Percentiles rank a stretch among this genome's conserved stretches.
phyloP scores from a whole-genome alignment of 1,139 yeast genomes.

The Yamadazyma conglobata region DNA sequence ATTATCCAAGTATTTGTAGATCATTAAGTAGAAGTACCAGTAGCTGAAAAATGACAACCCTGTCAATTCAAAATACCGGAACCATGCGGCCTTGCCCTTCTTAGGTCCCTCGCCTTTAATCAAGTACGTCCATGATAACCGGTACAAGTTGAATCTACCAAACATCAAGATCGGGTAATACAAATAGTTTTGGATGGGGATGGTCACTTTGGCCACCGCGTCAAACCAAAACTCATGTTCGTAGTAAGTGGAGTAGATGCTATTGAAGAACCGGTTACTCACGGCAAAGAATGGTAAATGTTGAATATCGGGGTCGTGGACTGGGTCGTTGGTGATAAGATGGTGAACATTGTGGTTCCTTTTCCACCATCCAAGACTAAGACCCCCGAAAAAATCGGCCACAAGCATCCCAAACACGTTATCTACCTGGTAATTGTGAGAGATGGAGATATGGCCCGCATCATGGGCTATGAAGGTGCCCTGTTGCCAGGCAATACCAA shows the following conservation, averaged over 20 bases:
- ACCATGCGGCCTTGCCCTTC: slow-evolving; percentile 81
- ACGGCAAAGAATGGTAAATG: slow-evolving; percentile 91
- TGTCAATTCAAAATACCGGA: slow-evolving; percentile 69
- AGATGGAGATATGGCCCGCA: slow-evolving; percentile 81
- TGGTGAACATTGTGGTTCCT: slow-evolving; percentile 90
- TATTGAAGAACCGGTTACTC: slow-evolving; percentile 62
- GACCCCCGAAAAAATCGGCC: slow-evolving; percentile 83
- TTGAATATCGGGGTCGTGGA: slow-evolving; percentile 92
- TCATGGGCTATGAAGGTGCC: slow-evolving; percentile 85
- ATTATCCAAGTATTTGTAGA: slow-evolving; percentile 50
- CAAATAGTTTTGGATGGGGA: slow-evolving; percentile 64
- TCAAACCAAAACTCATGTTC: slow-evolving; percentile 67
- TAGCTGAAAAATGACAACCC: slow-evolving; percentile 68
- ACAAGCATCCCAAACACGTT: slow-evolving; percentile 68
- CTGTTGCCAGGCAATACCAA: slow-evolving; percentile 90
- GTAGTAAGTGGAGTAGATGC: slow-evolving; percentile 77
- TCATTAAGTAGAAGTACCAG: slow-evolving; percentile 74
- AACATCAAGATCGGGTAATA: slow-evolving; percentile 79
- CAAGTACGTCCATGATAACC: slow-evolving; percentile 77
- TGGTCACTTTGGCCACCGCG: slow-evolving; percentile 51
- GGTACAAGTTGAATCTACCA: slow-evolving; percentile 82
- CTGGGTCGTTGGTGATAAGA: slow-evolving; percentile 82
- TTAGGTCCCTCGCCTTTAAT: slow-evolving; percentile 73
- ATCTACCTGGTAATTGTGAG: slow-evolving; percentile 78
- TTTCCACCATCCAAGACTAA: slow-evolving; percentile 94